Evolutionary conservation across 352 stramenopile species (phyloP), one percentile per base, ranked within the genome.

Genomic region (Phytophthora capsici): DNA sequence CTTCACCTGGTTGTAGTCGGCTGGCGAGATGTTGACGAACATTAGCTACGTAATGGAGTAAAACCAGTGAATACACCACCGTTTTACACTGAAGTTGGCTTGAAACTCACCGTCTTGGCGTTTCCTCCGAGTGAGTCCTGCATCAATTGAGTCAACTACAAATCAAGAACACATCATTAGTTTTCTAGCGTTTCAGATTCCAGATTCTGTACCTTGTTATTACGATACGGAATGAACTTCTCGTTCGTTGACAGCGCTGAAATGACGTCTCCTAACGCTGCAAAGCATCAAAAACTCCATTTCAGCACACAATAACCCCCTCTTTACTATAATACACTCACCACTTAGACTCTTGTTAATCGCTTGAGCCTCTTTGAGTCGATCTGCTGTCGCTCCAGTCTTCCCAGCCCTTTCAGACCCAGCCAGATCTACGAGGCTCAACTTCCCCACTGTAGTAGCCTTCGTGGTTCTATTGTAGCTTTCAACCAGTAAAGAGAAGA

Each of bases 221-320:
- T 97, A 44, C 90, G 85, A 69, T 97, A 97, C 43, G 94, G 94
- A 44, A 98, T 97, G 73, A 97, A 97, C 71, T 97, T 98, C 45
- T 97, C 89, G 45, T 89, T 89, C 4, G 71, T 91, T 43, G 88
- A 97, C 22, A 98, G 71, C 22, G 94, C 94, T 16, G 87, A 84
- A 69, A 98, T 97, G 17, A 98, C 94, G 65, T 98, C 92, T 50
- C 92, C 94, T 13, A 98, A 69, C 8, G 93, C 91, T 80, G 37
- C 4, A 47, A 53, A 34, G 14, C 10, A 8, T 44, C 46, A 47
- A 50, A 26, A 30, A 8, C 16, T 7, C 9, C n/a, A 53, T 48
- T 17, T 57, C 3, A 66, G 37, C 22, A 26, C 26, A 0, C n/a
- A 8, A 45, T 20, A 2, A 47, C 0, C 6, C 7, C 46, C 47